Evolutionary conservation across 73 alveolate species (phyloP), one percentile per base, ranked within the genome.

Genomic region (Tetrahymena malaccensis): DNA sequence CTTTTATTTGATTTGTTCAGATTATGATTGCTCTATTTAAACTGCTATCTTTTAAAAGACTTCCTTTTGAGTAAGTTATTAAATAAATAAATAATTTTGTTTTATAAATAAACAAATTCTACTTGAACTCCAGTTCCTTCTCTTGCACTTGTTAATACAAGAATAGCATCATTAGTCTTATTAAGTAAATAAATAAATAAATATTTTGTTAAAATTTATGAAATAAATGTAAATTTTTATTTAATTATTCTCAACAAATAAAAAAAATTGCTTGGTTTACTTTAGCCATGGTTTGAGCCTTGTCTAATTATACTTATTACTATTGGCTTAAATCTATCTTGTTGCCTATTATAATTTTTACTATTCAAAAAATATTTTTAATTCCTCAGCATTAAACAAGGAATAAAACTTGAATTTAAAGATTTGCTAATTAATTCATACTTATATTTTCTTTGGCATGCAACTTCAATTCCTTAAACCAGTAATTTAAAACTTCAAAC

Each of bases 391-490:
- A 44, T 7, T 44, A 44, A 44, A 44, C 11, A 44, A 44, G 2
- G 58, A 11, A 44, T 4, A 44, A 4, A 44, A 44, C 11, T 13
- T 44, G 17, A 1, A 44, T 44, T 44, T 2, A 56, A 22, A 13
- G 85, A 56, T 56, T 27, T 70, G 31, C 9, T 27, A 33, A 21
- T 57, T 16, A 27, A 70, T 70, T 27, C 35, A 19, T 70, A 70
- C 89, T 70, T 3, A 37, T 95, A 95, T 95, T 85, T 85, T 95
- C 94, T 95, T 95, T 43, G 94, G 97, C 97, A 43, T 85, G 83
- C 17, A n/a, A n/a, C 40, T 89, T 95, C 44, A 95, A 50, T 50
- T 95, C 97, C 33, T 93, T 57, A 4, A 95, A 94, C 97, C 97
- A 95, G 7, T 44, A 85, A 85, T 95, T 95, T 21, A 95, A 58